Conservation (phyloP, 2,329 filamentous ascomycete species). For the Myriosclerotinia duriaeana region DNA sequence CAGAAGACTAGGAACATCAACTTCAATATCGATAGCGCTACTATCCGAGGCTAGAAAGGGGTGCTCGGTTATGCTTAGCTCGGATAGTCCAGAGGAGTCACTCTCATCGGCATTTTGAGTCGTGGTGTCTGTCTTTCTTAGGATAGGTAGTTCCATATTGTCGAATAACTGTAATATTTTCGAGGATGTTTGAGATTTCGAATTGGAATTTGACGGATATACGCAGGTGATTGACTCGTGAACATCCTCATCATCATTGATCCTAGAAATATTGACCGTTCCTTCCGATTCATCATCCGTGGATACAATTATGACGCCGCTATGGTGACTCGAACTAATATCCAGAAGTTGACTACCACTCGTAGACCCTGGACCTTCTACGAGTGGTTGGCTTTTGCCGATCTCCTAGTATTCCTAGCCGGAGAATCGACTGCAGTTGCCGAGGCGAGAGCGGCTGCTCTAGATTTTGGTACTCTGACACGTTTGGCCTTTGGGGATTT, state of each 20-base stretch:
- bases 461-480: slow-evolving; percentile 22
- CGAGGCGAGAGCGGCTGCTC: slow-evolving; percentile 21
- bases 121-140: neutral
- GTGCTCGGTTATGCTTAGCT: slow-evolving; percentile 26
- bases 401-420: slow-evolving; percentile 25
- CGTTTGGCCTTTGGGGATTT: slow-evolving; percentile 28
- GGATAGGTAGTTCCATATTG: slow-evolving; percentile 12
- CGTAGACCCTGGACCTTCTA: slow-evolving; percentile 38
- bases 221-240: slow-evolving; percentile 6
- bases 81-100: slow-evolving; percentile 26
- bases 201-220: neutral
- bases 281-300: neutral
- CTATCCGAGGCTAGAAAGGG: slow-evolving; percentile 29
- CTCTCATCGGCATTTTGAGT: neutral
- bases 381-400: slow-evolving; percentile 41
- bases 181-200: slow-evolving; percentile 25
- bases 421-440: slow-evolving; percentile 23
- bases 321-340: slow-evolving; percentile 20
- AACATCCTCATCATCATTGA: slow-evolving; percentile 12
- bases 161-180: slow-evolving; percentile 4
- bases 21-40: slow-evolving; percentile 27
- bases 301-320: neutral
- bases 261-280: slow-evolving; percentile 1
- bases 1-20: slow-evolving; percentile 19
- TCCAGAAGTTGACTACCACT: slow-evolving; percentile 41